Conservation (phyloP, 176 grass and related monocot species). For the Typha latifolia region DNA sequence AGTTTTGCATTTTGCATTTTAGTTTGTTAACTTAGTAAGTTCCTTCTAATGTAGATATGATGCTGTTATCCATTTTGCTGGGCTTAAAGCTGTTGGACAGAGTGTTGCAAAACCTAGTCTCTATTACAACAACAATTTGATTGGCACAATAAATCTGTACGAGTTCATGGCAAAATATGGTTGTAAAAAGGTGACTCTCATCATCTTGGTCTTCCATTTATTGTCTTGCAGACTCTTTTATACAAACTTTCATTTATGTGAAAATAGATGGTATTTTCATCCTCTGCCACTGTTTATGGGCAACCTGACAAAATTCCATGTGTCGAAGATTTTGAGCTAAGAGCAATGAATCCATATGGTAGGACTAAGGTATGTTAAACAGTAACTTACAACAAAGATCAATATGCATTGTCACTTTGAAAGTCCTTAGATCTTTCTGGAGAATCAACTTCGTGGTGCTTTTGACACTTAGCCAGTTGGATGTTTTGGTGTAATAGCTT, state of each 20-base stretch:
- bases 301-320: conserved; percentile 67
- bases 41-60: conserved; percentile 49
- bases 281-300: conserved; percentile 81
- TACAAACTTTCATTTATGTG: neutral
- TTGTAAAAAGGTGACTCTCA: conserved; percentile 58
- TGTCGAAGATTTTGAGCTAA: conserved; percentile 56
- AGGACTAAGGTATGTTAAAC: conserved; percentile 56
- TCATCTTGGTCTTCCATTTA: neutral
- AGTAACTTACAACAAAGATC: neutral
- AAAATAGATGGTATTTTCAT: conserved; percentile 74
- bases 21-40: neutral
- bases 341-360: conserved; percentile 84
- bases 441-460: neutral
- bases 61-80: conserved; percentile 85
- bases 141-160: conserved; percentile 82
- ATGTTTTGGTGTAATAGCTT: conserved; percentile 33
- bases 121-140: conserved; percentile 85
- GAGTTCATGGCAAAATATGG: conserved; percentile 54
- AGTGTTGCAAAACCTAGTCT: conserved; percentile 69
- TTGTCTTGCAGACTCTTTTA: neutral
- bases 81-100: conserved; percentile 83
- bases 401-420: neutral
- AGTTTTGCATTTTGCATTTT: too few species aligned
- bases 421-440: neutral
- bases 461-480: neutral